A percentile compares a stretch with the other conserved stretches of the same genome.
These are phyloP conservation scores for Komagataea norvegica DNA, from an alignment of 1,139 yeast species.

Conservation along the genomic window DNA sequence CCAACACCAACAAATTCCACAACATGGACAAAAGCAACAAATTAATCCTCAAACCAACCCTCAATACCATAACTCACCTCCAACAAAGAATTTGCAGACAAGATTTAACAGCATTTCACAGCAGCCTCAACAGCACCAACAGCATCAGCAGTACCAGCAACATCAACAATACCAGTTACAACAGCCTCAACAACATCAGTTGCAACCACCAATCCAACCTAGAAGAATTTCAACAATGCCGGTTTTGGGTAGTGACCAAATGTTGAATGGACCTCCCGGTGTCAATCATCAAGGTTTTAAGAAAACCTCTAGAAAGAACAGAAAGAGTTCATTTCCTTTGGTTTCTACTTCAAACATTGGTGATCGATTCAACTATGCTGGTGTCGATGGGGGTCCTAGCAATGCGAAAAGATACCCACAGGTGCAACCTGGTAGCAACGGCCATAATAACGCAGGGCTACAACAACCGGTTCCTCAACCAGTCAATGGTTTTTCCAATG, in stretches of 20 bases:
- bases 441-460: too few relatives aligned
- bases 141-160: constrained; percentile 5
- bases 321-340: constrained; percentile 27
- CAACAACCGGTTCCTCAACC: constrained; percentile 5
- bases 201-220: constrained; percentile 11
- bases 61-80: constrained; percentile 2
- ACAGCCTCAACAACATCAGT: constrained; percentile 5
- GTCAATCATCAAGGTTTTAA: constrained; percentile 16
- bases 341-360: constrained; percentile 12
- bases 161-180: constrained; percentile 22
- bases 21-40: constrained; percentile 18
- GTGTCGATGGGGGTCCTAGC: too few relatives aligned
- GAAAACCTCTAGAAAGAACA: constrained; percentile 27
- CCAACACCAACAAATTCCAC: constrained; percentile 20
- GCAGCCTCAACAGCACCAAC: constrained; percentile 6
- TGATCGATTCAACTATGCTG: constrained; percentile 9
- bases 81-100: constrained; percentile 2
- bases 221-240: constrained; percentile 25
- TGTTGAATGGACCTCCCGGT: constrained; percentile 12
- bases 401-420: not conserved
- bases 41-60: constrained; percentile 1
- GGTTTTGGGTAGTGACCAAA: constrained; percentile 14
- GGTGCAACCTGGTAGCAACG: not conserved
- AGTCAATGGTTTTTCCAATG: not conserved
- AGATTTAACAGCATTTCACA: constrained; percentile 6